Evolutionary conservation across 2,329 filamentous ascomycete genomes (phyloP).

Genomic region (Biscogniauxia mediterranea): DNA sequence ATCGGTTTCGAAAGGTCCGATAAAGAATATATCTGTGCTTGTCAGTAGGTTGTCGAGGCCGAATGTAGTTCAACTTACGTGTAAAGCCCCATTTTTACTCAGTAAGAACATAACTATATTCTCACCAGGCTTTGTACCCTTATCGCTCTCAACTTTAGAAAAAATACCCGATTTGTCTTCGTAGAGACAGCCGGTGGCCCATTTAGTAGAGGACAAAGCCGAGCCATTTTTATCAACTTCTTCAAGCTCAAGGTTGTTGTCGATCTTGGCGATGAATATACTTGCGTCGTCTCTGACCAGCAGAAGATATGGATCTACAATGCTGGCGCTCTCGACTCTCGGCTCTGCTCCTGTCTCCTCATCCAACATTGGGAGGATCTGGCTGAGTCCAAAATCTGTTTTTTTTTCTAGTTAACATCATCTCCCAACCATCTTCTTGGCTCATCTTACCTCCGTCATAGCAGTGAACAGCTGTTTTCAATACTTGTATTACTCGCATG

Average conservation of each 20-base stretch:
- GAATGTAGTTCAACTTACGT: slow-evolving; percentile 52
- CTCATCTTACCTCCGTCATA: slow-evolving; percentile 77
- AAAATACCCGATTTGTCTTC: slow-evolving; percentile 61
- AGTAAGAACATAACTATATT: slow-evolving; percentile 75
- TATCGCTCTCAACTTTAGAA: slow-evolving; percentile 39
- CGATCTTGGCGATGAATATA: slow-evolving; percentile 74
- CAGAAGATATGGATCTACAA: slow-evolving; percentile 82
- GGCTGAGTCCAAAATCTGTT: slow-evolving; percentile 79
- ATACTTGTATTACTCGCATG: slow-evolving; percentile 80
- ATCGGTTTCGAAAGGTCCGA: slow-evolving; percentile 69
- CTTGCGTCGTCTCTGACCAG: slow-evolving; percentile 82
- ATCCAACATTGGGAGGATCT: slow-evolving; percentile 91
- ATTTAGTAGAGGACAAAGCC: slow-evolving; percentile 60
- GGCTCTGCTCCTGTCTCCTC: slow-evolving; percentile 84
- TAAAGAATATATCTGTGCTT: slow-evolving; percentile 69
- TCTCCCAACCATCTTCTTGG: slow-evolving; percentile 1
- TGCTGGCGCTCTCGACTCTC: slow-evolving; percentile 74
- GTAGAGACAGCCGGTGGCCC: slow-evolving; percentile 83
- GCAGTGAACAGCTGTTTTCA: slow-evolving; percentile 81
- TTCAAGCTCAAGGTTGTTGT: slow-evolving; percentile 79
- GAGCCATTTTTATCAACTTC: slow-evolving; percentile 67
- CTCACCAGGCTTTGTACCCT: slow-evolving; percentile 38
- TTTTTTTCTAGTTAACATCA: slow-evolving; percentile 15
- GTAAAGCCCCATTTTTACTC: slow-evolving; percentile 69
- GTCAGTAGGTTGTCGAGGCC: slow-evolving; percentile 14